Evolutionary conservation across 2,329 filamentous ascomycete species (phyloP), one percentile per base, ranked within the genome.

Genomic region (Madurella fahalii): DNA sequence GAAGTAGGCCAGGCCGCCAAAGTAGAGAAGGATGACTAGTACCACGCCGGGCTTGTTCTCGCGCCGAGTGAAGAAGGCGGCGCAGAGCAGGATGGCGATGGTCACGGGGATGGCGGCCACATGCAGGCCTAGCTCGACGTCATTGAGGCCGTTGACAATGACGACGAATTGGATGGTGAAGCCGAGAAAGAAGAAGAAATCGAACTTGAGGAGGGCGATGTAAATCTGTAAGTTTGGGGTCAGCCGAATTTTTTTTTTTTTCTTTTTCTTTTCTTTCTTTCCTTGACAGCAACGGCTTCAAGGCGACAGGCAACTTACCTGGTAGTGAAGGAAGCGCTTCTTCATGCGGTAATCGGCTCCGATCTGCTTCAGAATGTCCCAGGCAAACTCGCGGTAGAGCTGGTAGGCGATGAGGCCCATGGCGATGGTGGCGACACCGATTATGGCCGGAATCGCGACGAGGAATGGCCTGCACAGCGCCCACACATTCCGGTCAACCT

Each of bases 131-230:
- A 94, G 90, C 71, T 99, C 94, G 64, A 84, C 77, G 58, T 86
- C 81, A 46, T 80, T 80, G 60, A 81, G 77, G 57, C 77, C 81
- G 43, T 83, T 86, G 56, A 99, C 91, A 56, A 97, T 88, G 64
- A 99, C 93, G 51, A 97, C 82, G 72, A 99, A 99, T 69, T 99
- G 94, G 45, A 99, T 90, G 7, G 94, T 97, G 72, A 99, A 99
- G 52, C 93, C 94, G 48, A 99, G 84, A 80, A 99, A 99, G 79
- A 99, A 97, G 84, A 99, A 99, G 74, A 99, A 97, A 74, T 99
- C 94, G 71, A 99, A 99, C 73, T 99, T 99, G 61, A 99, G 81
- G 11, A 99, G 82, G 39, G 94, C 90, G 67, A 99, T 96, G 73
- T 96, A 99, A 71, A 99, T 92, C 92, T 96, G 59, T 5, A 30